Percentiles rank a stretch among this genome's conserved stretches.
Conservation (phyloP, 176 grass and related monocot genomes). For the Cocos nucifera region DNA sequence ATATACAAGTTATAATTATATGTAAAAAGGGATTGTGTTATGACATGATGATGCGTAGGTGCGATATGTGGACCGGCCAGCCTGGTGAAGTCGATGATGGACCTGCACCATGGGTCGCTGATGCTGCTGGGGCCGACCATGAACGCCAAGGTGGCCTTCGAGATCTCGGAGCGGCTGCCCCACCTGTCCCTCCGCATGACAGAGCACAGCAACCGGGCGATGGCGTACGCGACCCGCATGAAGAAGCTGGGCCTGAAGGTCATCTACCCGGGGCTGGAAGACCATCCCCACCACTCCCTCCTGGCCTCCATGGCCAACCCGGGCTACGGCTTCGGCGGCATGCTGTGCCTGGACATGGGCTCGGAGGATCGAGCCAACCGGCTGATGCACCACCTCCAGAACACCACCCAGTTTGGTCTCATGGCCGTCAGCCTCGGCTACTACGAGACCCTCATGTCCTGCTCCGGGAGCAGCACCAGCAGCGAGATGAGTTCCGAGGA, state of each 20-base stretch:
- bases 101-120: slow-evolving; percentile 69
- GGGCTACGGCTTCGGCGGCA: slow-evolving; percentile 70
- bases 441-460: slow-evolving; percentile 98
- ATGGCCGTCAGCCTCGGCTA: slow-evolving; percentile 96
- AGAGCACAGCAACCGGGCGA: slow-evolving; percentile 75
- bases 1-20: too few relatives aligned
- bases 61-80: slow-evolving; percentile 81
- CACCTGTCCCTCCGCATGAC: slow-evolving; percentile 87
- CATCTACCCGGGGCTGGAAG: slow-evolving; percentile 63
- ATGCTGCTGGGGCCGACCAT: slow-evolving; percentile 91
- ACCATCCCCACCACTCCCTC: slow-evolving; percentile 70
- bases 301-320: slow-evolving; percentile 46
- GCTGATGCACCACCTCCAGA: slow-evolving; percentile 96
- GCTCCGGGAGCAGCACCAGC: slow-evolving; percentile 89
- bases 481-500: slow-evolving; percentile 87
- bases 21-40: too few relatives aligned
- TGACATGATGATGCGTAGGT: slow-evolving; percentile 1
- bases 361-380: slow-evolving; percentile 79
- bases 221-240: slow-evolving; percentile 64
- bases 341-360: slow-evolving; percentile 96
- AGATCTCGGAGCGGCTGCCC: slow-evolving; percentile 72
- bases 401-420: slow-evolving; percentile 90
- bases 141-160: slow-evolving; percentile 96
- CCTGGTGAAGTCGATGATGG: slow-evolving; percentile 94
- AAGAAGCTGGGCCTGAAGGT: slow-evolving; percentile 54